Conservation (phyloP, 2,329 filamentous ascomycete species). For the Ustulina deusta region DNA sequence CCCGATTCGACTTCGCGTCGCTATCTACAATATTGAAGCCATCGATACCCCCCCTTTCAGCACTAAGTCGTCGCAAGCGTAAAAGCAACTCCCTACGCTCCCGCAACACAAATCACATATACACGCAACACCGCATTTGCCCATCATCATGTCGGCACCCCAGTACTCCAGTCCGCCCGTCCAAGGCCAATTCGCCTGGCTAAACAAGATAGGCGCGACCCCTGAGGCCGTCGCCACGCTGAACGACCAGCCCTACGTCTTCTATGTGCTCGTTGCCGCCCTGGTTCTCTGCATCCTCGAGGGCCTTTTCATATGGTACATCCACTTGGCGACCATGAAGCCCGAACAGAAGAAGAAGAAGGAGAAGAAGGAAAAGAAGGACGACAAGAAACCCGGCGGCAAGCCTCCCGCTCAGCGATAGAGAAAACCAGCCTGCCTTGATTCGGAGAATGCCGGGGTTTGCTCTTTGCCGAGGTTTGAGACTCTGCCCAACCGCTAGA, state of each 20-base stretch:
- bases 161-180: constrained; percentile 33
- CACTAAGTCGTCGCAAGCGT: background rate
- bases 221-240: constrained; percentile 68
- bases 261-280: constrained; percentile 68
- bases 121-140: constrained; percentile 1
- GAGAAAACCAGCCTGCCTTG: constrained; percentile 6
- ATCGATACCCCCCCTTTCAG: constrained; percentile 11
- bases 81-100: background rate
- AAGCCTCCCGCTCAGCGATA: constrained; percentile 49
- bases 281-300: constrained; percentile 63
- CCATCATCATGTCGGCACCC: constrained; percentile 32
- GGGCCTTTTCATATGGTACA: constrained; percentile 65
- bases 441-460: background rate
- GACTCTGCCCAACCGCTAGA: background rate
- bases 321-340: constrained; percentile 70
- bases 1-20: background rate
- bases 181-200: constrained; percentile 69
- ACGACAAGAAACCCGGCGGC: constrained; percentile 54
- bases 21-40: background rate
- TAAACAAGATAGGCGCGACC: constrained; percentile 68
- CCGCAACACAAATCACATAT: background rate
- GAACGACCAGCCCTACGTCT: constrained; percentile 71
- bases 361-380: constrained; percentile 54
- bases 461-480: background rate
- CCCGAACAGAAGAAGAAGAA: constrained; percentile 70